A percentile compares a stretch with the other conserved stretches of the same genome.
Evolutionary conservation across 768 basidiomycete species (phyloP).

Genomic region (Panaeolus papilionaceus): DNA sequence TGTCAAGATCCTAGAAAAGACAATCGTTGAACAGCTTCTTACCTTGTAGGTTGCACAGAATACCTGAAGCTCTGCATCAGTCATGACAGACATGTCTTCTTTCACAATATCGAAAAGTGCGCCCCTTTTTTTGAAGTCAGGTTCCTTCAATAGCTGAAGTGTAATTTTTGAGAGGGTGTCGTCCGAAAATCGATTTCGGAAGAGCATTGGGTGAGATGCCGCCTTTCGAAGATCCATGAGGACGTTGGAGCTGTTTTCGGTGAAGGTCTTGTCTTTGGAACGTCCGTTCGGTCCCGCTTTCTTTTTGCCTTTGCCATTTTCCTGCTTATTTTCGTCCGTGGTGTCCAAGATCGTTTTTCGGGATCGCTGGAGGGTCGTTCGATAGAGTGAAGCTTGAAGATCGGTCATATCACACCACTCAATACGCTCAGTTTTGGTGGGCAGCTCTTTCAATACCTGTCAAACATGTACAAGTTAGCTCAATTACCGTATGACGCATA

Average conservation of each 20-base stretch:
- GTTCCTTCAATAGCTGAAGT: slow-evolving; percentile 86
- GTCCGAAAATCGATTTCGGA: slow-evolving; percentile 85
- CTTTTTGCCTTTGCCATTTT: slow-evolving; percentile 44
- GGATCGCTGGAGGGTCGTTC: slow-evolving; percentile 83
- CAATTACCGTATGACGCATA: background rate
- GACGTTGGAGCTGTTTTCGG: slow-evolving; percentile 90
- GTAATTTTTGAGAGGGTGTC: slow-evolving; percentile 76
- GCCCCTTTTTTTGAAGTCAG: slow-evolving; percentile 86
- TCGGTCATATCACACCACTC: slow-evolving; percentile 95
- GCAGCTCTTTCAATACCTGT: slow-evolving; percentile 91
- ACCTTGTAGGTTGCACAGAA: slow-evolving; percentile 92
- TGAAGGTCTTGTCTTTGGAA: slow-evolving; percentile 68
- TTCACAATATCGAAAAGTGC: slow-evolving; percentile 86
- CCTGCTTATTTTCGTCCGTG: slow-evolving; percentile 32
- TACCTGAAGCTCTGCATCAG: slow-evolving; percentile 91
- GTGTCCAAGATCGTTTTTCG: slow-evolving; percentile 77
- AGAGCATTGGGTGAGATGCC: slow-evolving; percentile 95
- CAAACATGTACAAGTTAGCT: background rate
- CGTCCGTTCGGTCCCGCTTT: slow-evolving; percentile 49
- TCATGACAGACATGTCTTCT: slow-evolving; percentile 99
- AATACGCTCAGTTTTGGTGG: slow-evolving; percentile 90
- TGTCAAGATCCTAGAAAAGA: background rate
- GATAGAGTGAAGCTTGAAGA: slow-evolving; percentile 83
- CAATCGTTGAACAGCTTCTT: slow-evolving; percentile 24
- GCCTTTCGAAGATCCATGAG: slow-evolving; percentile 98